These are phyloP conservation scores for Phytophthora fragariae DNA, from an alignment of 352 stramenopile species.

Conservation along the genomic window DNA sequence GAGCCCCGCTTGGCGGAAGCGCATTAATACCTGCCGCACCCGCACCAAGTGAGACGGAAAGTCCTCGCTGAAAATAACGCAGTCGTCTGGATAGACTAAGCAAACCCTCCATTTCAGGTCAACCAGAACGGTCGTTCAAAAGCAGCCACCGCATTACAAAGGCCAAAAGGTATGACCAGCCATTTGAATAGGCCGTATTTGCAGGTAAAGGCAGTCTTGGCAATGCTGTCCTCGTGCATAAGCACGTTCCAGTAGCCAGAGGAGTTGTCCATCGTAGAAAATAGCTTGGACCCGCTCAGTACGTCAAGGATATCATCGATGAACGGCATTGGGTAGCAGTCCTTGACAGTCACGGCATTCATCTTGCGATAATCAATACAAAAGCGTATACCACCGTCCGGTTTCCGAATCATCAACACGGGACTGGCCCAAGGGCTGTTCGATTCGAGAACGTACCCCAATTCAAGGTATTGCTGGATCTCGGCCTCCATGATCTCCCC, in stretches of 20 bases:
- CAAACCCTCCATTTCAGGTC: conserved; percentile 7
- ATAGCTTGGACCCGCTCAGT: background rate
- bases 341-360: conserved; percentile 11
- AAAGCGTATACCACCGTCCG: conserved; percentile 5
- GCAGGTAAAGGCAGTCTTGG: conserved; percentile 1
- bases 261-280: background rate
- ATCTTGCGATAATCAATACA: conserved; percentile 19
- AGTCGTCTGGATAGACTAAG: conserved; percentile 6
- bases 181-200: conserved; percentile 3
- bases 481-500: conserved; percentile 14
- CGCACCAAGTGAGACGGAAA: background rate
- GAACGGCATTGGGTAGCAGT: conserved; percentile 15
- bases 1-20: background rate
- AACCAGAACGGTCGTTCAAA: background rate
- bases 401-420: background rate
- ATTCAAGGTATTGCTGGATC: conserved; percentile 7
- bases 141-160: conserved; percentile 7
- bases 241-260: no score
- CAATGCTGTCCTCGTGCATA: background rate
- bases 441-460: background rate
- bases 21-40: background rate
- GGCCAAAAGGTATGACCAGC: background rate
- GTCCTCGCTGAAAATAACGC: background rate
- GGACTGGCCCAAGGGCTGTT: conserved; percentile 6
- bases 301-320: conserved; percentile 27